phyloP scores from a whole-genome alignment of 148 eudicot genomes.

The Persicaria maculosa region DNA sequence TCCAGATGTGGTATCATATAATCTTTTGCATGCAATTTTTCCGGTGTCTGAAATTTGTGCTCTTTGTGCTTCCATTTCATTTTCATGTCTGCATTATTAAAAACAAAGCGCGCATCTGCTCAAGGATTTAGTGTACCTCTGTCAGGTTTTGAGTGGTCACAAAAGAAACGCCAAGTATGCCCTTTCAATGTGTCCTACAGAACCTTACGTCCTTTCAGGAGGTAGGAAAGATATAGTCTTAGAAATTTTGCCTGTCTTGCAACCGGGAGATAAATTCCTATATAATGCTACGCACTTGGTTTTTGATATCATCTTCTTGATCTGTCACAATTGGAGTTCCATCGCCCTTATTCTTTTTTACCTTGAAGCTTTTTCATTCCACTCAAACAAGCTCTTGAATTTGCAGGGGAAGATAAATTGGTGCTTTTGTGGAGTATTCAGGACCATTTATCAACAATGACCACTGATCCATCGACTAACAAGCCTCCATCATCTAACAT shows the following conservation, averaged over 20 bases:
- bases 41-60: neutral
- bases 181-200: slow-evolving; percentile 80
- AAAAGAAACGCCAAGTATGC: slow-evolving; percentile 95
- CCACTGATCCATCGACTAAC: slow-evolving; percentile 48
- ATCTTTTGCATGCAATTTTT: neutral
- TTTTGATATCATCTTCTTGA: neutral
- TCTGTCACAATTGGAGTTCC: neutral
- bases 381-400: slow-evolving; percentile 4
- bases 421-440: slow-evolving; percentile 96
- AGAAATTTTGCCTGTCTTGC: neutral
- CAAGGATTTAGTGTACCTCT: neutral
- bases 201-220: slow-evolving; percentile 95
- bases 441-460: slow-evolving; percentile 71
- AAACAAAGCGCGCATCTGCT: too few relatives aligned
- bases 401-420: slow-evolving; percentile 72
- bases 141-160: slow-evolving; percentile 82
- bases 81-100: too few relatives aligned
- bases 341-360: neutral
- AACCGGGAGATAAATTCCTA: neutral
- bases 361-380: neutral
- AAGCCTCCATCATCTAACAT: slow-evolving; percentile 47
- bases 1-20: slow-evolving; percentile 65
- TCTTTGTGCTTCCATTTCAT: too few relatives aligned
- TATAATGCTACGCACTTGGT: neutral
- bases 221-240: slow-evolving; percentile 31